Conservation (phyloP, 306 rosid species). For the Rosa persica region DNA sequence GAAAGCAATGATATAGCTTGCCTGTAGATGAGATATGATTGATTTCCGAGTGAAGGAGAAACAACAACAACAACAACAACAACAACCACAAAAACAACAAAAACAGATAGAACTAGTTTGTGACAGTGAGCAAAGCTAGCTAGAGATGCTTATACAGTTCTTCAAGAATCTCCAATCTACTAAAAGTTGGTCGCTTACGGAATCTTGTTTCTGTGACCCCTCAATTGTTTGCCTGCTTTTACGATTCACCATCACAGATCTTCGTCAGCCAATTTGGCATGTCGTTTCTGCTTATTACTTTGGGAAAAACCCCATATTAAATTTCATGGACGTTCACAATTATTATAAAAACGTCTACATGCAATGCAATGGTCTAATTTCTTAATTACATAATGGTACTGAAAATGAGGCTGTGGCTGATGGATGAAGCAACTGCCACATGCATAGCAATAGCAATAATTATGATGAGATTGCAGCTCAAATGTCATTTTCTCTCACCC, state of each 20-base stretch:
- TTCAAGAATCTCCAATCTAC: constrained; percentile 1
- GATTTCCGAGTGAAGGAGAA: constrained; percentile 1
- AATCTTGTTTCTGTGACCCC: constrained; percentile 17
- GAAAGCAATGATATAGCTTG: not conserved
- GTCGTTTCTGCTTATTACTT: not conserved
- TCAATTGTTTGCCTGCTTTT: not conserved
- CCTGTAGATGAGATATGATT: not conserved
- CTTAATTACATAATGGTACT: not conserved
- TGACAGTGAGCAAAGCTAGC: not conserved
- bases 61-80: not conserved
- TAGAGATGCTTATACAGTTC: not conserved
- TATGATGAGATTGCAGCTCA: not conserved
- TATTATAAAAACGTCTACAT: constrained; percentile 5
- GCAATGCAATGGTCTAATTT: not conserved
- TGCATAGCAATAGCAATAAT: not conserved
- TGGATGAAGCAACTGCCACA: not conserved
- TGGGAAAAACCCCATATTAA: too few relatives aligned
- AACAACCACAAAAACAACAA: not conserved
- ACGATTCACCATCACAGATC: not conserved
- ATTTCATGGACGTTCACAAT: not conserved
- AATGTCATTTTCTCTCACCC: constrained; percentile 32
- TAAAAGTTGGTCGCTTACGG: not conserved
- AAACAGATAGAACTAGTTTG: not conserved
- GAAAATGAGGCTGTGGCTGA: not conserved
- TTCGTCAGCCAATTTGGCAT: not conserved